Conservation (phyloP, 306 rosid genomes). For the Alnus glutinosa region DNA sequence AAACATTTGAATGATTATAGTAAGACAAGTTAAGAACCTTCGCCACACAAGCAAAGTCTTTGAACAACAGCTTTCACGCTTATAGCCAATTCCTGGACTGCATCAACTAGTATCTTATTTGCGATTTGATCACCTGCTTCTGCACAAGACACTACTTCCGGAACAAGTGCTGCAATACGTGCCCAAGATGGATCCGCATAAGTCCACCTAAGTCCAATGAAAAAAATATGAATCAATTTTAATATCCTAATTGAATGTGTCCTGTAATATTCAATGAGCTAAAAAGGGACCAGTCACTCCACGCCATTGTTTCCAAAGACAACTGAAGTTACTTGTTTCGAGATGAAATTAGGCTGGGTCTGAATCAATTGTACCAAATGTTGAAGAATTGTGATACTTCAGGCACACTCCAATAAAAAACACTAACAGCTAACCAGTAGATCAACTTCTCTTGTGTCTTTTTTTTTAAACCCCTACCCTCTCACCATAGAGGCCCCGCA, state of each 20-base stretch:
- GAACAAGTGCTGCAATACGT: constrained; percentile 94
- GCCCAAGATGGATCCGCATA: constrained; percentile 97
- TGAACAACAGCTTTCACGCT: constrained; percentile 91
- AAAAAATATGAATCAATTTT: constrained; percentile 15
- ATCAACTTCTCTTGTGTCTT: neutral
- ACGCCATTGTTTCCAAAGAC: neutral
- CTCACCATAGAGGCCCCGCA: no score
- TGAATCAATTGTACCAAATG: neutral
- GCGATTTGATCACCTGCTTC: constrained; percentile 88
- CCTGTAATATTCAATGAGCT: neutral
- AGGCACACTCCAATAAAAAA: neutral
- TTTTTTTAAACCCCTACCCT: no score
- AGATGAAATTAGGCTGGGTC: neutral
- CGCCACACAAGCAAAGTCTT: constrained; percentile 79
- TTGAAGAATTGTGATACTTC: neutral
- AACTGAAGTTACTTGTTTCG: neutral
- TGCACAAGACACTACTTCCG: constrained; percentile 80
- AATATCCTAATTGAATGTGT: neutral
- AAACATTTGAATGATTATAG: neutral
- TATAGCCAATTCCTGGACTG: constrained; percentile 78
- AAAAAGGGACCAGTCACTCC: neutral
- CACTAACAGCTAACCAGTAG: neutral
- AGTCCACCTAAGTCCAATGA: constrained; percentile 77
- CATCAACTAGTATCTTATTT: constrained; percentile 65
- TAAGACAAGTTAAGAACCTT: constrained; percentile 47